Evolutionary conservation across 768 basidiomycete species (phyloP).

Genomic region (Cyclocybe cylindracea): DNA sequence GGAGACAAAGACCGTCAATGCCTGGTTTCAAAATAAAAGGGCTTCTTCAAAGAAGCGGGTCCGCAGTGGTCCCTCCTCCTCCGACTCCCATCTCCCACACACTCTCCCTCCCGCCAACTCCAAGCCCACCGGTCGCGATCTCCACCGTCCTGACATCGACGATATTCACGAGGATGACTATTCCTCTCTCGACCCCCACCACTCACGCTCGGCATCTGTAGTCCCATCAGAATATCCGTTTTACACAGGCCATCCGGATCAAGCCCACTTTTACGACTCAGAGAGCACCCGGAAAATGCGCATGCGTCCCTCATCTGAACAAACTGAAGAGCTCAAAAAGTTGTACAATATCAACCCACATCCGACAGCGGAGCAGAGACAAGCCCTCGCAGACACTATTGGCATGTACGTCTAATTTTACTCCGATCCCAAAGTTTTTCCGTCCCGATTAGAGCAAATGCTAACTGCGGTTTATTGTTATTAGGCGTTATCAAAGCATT

Average conservation of each 20-base stretch:
- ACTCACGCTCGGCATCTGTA: slow-evolving; percentile 34
- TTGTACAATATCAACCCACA: slow-evolving; percentile 66
- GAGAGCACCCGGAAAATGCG: slow-evolving; percentile 60
- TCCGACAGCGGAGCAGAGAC: slow-evolving; percentile 67
- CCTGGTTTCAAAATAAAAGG: slow-evolving; percentile 88
- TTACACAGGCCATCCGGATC: slow-evolving; percentile 50
- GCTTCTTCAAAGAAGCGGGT: slow-evolving; percentile 79
- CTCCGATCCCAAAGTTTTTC: slow-evolving; percentile 21
- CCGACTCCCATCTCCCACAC: slow-evolving; percentile 26
- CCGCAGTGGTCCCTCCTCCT: slow-evolving; percentile 30
- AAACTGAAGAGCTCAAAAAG: slow-evolving; percentile 69
- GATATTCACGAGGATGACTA: slow-evolving; percentile 51
- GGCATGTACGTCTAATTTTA: slow-evolving; percentile 66
- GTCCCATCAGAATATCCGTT: slow-evolving; percentile 36
- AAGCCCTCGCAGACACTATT: slow-evolving; percentile 64
- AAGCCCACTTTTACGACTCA: slow-evolving; percentile 50
- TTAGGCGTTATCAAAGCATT: slow-evolving; percentile 76
- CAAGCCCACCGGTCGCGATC: slow-evolving; percentile 31
- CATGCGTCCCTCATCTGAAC: slow-evolving; percentile 61
- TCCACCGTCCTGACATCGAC: slow-evolving; percentile 38
- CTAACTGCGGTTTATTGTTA: slow-evolving; percentile 23
- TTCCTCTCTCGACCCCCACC: slow-evolving; percentile 31
- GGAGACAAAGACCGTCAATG: slow-evolving; percentile 84
- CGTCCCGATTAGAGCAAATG: slow-evolving; percentile 26
- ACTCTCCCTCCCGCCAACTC: slow-evolving; percentile 19